Evolutionary conservation across 371 early-diverging fungal genomes (phyloP), one percentile per base, ranked within the genome.

Genomic region (Batrachochytrium dendrobatidis): DNA sequence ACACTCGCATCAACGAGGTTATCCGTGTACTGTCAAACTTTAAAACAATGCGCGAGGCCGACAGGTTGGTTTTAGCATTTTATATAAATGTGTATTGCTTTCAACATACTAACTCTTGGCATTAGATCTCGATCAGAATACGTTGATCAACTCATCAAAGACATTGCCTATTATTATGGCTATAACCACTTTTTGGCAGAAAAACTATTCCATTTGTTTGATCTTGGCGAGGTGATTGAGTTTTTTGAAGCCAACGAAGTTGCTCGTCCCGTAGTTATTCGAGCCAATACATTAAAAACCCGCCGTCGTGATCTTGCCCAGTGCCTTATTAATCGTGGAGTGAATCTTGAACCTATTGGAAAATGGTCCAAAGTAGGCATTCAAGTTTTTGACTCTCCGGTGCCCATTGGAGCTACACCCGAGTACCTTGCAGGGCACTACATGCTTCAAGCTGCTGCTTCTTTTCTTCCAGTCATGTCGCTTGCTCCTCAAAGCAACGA

Each of bases 361-460:
- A 93, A 95, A 64, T 85, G 82, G 83, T 66, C 62, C 58, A 77
- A 82, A 43, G 93, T 93, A 8, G 94, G 96, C 39, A 69, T 62
- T 50, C 74, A 90, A 61, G 84, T 95, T 10, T 95, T 91, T 62
- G 94, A 93, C 66, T 85, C 89, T 22, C 85, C 89, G 7, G 92
- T 94, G 10, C 94, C 94, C 28, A 83, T 94, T 54, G 85, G 88
- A 73, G 99, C 99, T 3, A 99, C 99, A 0, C 99, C 99, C 58
- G 99, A 99, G 74, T 99, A 99, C 68, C 84, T 99, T 59, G 94
- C 96, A n/a, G 99, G 99, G n/a, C 91, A 95, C 64, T 99, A 99
- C 68, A 96, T 95, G 87, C 86, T 99, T 45, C 99, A 99, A 73
- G 91, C 98, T 0, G 99, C 99, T 5, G 87, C 94, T 15, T 98